Base-by-base conservation (phyloP, 768 basidiomycete species). In the Leucogyrophana mollusca region DNA sequence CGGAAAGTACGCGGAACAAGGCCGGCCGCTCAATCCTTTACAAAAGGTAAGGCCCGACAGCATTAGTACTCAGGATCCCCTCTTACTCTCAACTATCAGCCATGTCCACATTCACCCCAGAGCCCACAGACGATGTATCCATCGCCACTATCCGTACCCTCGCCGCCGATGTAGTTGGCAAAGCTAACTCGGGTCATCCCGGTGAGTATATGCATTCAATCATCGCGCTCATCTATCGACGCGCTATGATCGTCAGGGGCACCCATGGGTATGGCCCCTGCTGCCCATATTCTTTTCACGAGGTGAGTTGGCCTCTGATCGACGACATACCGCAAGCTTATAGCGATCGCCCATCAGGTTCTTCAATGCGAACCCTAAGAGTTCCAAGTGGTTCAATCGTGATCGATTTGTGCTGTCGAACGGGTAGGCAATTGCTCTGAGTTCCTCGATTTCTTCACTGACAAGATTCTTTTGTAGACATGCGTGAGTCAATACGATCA, bases 381-480 rank as follows among this genome's bases (percentile, higher is more conserved):
- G 78, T 73, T 83, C 93, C 34, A 85, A 90, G 67, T 95, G 92
- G 94, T 87, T 87, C 73, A 95, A 94, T 72, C 87, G 94, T 51
- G 94, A 96, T 75, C 86, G 94, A 69, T 97, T 95, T 59, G 94
- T 97, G 50, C 83, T 96, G 55, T 96, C 94, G 54, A 95, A 95
- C 62, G 93, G 93, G 83, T 93, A 68, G 55, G 86, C 70, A 34
- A n/a, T 17, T 40, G 33, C 47, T 20, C 23, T 40, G 32, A 16
- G 24, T 9, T 24, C 32, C 13, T 35, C 34, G 37, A 10, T 49
- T 53, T 43, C 49, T 40, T 47, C 43, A 46, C 34, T 62, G 16
- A 52, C 37, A 39, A 39, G 43, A 48, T 41, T 40, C 35, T 24
- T 10, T 32, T 44, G 13, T 40, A 90, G 88, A 53, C 89, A 90